Base-by-base conservation (phyloP, 805 yeast species). In the Sungouiella thailandica region DNA sequence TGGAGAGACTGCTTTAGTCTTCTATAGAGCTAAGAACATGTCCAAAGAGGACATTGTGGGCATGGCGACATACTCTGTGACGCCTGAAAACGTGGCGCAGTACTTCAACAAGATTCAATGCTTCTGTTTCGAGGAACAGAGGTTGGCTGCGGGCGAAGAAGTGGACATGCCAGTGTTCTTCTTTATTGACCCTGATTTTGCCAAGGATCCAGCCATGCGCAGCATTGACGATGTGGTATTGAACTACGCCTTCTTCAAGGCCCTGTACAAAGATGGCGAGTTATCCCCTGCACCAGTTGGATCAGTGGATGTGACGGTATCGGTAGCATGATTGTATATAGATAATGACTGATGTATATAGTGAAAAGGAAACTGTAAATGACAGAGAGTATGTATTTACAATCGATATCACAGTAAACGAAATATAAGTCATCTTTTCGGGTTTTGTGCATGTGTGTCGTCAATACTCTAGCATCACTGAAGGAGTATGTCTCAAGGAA, bases 121-220 rank as follows among this genome's bases (percentile, higher is more conserved):
- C 60, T 93, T 93, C 64, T 93, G 98, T 55, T 93, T 93, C 53
- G 98, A 93, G 65, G 98, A 93, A 57, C 98, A 93, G 60, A 76
- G 85, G 58, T 68, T 93, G 44, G 73, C 79, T 35, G 96, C 97
- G 2, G 97, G 97, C 7, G 98, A 93, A 61, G 97, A 93, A 55
- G 95, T 93, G 12, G 98, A 93, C 55, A 93, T 93, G 98, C 98
- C 98, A 0, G 86, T 93, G 7, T 93, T 93, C 64, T 93, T 89
- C 73, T 89, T 89, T 59, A 85, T 89, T 28, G 97, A 89, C 55
- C 97, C 97, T 0, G 97, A 89, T 46, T 90, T 83, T 59, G 93
- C 93, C 28, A 78, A 80, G 39, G 97, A 89, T 55, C 97, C 98
- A 4, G 71, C 78, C 22, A 86, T 93, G 94, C 77, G 89, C 58